Evolutionary conservation across 2,329 filamentous ascomycete genomes (phyloP).

Genomic region (Aaosphaeria pasadenensis): DNA sequence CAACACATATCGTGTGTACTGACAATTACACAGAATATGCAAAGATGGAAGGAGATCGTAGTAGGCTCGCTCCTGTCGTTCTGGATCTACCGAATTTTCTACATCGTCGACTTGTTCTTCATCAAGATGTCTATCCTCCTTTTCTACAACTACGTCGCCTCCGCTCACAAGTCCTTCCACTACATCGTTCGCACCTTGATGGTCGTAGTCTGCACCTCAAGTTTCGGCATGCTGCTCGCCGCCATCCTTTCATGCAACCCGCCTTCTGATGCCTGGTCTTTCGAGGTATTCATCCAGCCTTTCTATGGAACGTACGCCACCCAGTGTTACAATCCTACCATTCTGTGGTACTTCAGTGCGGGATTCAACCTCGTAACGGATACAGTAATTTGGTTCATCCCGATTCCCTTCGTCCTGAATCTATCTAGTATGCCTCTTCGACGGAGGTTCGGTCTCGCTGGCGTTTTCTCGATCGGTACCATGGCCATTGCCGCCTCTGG

Average conservation of each 20-base stretch:
- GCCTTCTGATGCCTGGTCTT: slow-evolving; percentile 23
- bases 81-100: slow-evolving; percentile 28
- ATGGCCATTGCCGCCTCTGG: slow-evolving; percentile 29
- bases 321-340: slow-evolving; percentile 22
- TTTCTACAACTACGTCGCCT: slow-evolving; percentile 29
- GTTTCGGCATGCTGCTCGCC: slow-evolving; percentile 24
- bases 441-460: slow-evolving; percentile 50
- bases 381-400: slow-evolving; percentile 41
- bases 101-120: slow-evolving; percentile 25
- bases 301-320: slow-evolving; percentile 11
- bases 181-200: slow-evolving; percentile 18
- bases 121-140: slow-evolving; percentile 33
- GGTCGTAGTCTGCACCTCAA: slow-evolving; percentile 15
- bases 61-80: slow-evolving; percentile 13
- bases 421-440: slow-evolving; percentile 43
- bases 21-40: slow-evolving; percentile 8
- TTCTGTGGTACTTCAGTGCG: slow-evolving; percentile 35
- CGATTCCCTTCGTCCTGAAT: slow-evolving; percentile 43
- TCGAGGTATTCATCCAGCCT: slow-evolving; percentile 15
- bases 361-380: slow-evolving; percentile 42
- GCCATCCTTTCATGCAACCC: slow-evolving; percentile 26
- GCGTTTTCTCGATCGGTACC: slow-evolving; percentile 31
- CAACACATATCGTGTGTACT: background rate
- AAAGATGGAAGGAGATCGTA: slow-evolving; percentile 9
- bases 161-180: slow-evolving; percentile 24